phyloP scores from a whole-genome alignment of 192 early-diverging fungal species.

The Podila epicladia region DNA sequence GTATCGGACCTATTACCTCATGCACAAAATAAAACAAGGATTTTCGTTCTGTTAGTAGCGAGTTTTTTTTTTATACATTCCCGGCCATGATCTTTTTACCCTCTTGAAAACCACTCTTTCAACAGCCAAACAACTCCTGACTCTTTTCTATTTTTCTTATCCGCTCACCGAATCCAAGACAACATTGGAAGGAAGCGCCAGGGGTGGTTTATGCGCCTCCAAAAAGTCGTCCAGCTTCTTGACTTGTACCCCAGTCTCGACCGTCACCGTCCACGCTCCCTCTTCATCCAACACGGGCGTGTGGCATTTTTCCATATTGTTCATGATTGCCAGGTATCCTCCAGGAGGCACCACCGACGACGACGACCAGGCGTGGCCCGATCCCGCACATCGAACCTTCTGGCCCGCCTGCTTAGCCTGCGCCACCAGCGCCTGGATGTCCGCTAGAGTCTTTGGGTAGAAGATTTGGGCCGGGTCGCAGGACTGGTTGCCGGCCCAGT shows the following conservation, averaged over 20 bases:
- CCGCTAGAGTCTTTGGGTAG: conserved; percentile 8
- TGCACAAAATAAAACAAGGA: neutral
- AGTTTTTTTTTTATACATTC: neutral
- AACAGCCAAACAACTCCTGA: neutral
- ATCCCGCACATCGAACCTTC: conserved; percentile 36
- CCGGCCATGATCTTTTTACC: no score
- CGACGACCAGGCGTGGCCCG: conserved; percentile 18
- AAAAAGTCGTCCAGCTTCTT: conserved; percentile 16
- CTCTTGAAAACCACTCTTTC: neutral
- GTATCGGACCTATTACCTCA: neutral
- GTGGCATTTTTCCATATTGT: conserved; percentile 12
- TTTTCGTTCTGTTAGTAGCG: neutral
- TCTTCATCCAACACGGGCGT: neutral
- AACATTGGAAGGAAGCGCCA: conserved; percentile 14
- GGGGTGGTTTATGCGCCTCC: conserved; percentile 22
- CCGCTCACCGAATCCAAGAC: conserved; percentile 1
- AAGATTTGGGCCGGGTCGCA: conserved; percentile 19
- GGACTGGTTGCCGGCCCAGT: conserved; percentile 24
- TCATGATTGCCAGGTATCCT: conserved; percentile 15
- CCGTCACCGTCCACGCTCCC: conserved; percentile 17
- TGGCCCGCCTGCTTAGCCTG: conserved; percentile 3
- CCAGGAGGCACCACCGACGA: neutral
- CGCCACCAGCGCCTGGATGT: conserved; percentile 10
- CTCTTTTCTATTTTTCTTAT: neutral
- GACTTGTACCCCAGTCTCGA: conserved; percentile 29